Percentiles rank a stretch among this genome's conserved stretches.
Conservation (phyloP, 495 filamentous ascomycete species). For the Lindgomyces ingoldianus region DNA sequence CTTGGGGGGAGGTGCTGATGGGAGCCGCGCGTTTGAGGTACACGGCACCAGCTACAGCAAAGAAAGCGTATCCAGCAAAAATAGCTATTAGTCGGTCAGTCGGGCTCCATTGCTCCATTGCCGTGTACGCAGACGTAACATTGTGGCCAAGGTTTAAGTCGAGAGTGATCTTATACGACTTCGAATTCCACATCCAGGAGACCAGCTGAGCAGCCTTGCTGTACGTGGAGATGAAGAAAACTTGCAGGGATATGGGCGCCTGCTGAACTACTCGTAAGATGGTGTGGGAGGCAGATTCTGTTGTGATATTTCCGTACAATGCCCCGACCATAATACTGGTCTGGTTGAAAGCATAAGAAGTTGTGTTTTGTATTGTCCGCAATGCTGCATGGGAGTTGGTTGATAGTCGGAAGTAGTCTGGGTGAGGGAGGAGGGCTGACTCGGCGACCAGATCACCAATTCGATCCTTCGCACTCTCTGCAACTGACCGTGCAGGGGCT, state of each 20-base stretch:
- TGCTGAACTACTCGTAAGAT: constrained; percentile 8
- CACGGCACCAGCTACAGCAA: constrained; percentile 69
- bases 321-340: constrained; percentile 10
- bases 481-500: constrained; percentile 24
- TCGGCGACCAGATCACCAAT: constrained; percentile 25
- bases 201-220: not conserved
- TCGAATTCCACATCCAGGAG: constrained; percentile 23
- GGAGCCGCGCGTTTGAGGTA: constrained; percentile 73
- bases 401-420: constrained; percentile 37
- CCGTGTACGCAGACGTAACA: constrained; percentile 14
- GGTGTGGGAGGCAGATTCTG: not conserved
- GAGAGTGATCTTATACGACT: constrained; percentile 36
- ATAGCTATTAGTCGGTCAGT: constrained; percentile 79
- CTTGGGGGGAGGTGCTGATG: constrained; percentile 63
- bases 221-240: not conserved
- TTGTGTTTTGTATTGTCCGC: constrained; percentile 37
- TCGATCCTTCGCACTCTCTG: constrained; percentile 31
- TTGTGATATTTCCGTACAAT: constrained; percentile 11
- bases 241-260: constrained; percentile 1
- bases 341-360: constrained; percentile 27
- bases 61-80: constrained; percentile 73
- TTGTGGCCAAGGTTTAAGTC: constrained; percentile 23
- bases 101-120: constrained; percentile 63
- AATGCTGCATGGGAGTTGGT: constrained; percentile 37
- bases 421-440: constrained; percentile 11